These are phyloP conservation scores for Mycothermus thermophilus DNA, from an alignment of 495 filamentous ascomycete species.

Conservation along the genomic window DNA sequence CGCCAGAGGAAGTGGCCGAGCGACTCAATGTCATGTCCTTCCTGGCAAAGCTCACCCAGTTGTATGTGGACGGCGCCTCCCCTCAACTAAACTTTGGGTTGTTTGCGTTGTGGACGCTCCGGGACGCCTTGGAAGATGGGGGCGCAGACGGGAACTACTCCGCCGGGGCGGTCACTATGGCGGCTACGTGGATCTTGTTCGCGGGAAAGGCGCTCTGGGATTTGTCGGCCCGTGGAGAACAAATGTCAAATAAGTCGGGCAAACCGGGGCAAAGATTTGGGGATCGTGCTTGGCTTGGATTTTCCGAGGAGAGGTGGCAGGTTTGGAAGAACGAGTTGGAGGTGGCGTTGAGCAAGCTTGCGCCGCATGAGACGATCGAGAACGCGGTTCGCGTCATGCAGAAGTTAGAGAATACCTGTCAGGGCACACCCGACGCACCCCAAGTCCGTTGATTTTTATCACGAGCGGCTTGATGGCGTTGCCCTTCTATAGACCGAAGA, in stretches of 20 bases:
- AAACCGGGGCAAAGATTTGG: not conserved
- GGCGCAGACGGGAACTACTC: not conserved
- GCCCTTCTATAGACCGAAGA: too few species aligned
- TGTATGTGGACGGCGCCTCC: not conserved
- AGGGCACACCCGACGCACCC: too few species aligned
- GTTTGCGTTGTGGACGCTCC: constrained; percentile 8
- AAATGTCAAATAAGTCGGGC: not conserved
- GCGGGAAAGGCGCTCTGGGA: constrained; percentile 6
- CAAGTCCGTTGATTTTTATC: too few species aligned
- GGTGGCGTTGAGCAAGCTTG: not conserved
- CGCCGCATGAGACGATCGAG: not conserved
- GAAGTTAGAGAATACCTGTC: not conserved
- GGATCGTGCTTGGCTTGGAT: constrained; percentile 8
- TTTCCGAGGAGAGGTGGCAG: constrained; percentile 16
- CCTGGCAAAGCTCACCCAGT: constrained; percentile 11
- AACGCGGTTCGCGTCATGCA: not conserved
- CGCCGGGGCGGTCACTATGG: constrained; percentile 4
- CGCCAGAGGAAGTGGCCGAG: not conserved
- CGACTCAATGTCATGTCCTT: constrained; percentile 9
- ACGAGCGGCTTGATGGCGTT: too few species aligned
- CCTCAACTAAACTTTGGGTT: constrained; percentile 9
- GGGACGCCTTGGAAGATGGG: constrained; percentile 11
- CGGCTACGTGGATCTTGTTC: constrained; percentile 12
- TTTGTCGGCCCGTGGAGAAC: not conserved
- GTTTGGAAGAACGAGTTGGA: constrained; percentile 16